These are phyloP conservation scores for Sarcocystis neurona DNA, from an alignment of 169 alveolate species.

Conservation along the genomic window DNA sequence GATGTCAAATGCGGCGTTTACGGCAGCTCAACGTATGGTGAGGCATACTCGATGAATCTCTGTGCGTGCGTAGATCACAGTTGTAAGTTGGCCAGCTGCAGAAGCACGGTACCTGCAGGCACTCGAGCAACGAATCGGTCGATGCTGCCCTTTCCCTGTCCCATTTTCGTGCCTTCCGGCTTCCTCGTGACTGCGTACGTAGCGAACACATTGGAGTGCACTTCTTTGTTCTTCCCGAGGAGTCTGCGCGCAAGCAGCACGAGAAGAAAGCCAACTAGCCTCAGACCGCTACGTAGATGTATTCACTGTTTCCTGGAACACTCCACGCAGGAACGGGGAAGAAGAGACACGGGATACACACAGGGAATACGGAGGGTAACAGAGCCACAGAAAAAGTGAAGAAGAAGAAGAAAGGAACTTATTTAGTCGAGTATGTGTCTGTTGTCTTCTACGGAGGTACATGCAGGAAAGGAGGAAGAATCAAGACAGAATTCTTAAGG, in stretches of 20 bases:
- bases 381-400: neutral
- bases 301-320: too few relatives aligned
- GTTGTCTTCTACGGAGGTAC: neutral
- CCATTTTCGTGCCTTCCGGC: slow-evolving; percentile 65
- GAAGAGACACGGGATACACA: too few relatives aligned
- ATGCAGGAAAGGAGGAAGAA: neutral
- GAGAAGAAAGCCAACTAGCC: neutral
- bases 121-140: slow-evolving; percentile 63
- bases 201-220: slow-evolving; percentile 53
- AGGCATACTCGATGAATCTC: too few relatives aligned
- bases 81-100: neutral
- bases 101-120: slow-evolving; percentile 59
- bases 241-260: neutral
- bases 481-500: too few relatives aligned
- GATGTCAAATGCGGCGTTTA: too few relatives aligned
- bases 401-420: neutral
- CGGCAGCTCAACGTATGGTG: too few relatives aligned
- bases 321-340: too few relatives aligned
- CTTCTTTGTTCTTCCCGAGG: slow-evolving; percentile 54
- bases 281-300: too few relatives aligned
- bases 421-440: too few relatives aligned
- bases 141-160: slow-evolving; percentile 65
- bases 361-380: neutral
- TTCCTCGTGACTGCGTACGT: slow-evolving; percentile 63
- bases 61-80: too few relatives aligned